Evolutionary conservation across 345 rosid genomes (phyloP).

Genomic region (Hibiscus trionum): DNA sequence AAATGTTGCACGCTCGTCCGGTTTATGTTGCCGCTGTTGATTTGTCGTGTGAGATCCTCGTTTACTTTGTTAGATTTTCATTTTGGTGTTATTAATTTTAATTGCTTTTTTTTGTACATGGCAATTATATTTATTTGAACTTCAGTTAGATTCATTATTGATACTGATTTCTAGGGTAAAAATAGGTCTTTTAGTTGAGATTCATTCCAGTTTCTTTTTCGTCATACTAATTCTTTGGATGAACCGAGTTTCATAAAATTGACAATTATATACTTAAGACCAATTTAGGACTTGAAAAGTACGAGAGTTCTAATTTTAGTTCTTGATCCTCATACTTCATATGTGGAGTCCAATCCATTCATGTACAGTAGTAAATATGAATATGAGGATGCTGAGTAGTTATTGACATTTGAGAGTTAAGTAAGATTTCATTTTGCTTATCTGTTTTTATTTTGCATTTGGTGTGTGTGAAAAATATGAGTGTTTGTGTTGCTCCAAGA

Average conservation of each 20-base stretch:
- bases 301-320: background rate
- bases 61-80: background rate
- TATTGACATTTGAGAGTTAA: background rate
- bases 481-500: background rate
- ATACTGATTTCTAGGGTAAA: background rate
- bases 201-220: background rate
- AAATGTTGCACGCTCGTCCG: slow-evolving; percentile 65
- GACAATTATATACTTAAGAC: background rate
- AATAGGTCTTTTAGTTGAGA: background rate
- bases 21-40: slow-evolving; percentile 97
- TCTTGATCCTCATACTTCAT: background rate
- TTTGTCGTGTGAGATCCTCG: slow-evolving; percentile 62
- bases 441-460: background rate
- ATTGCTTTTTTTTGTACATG: background rate
- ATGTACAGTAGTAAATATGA: background rate
- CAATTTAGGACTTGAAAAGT: background rate
- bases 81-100: background rate
- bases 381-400: background rate
- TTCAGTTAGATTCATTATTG: background rate
- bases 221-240: background rate
- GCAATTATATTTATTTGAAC: background rate
- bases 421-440: background rate
- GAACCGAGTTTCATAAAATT: background rate
- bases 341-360: background rate
- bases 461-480: background rate